Percentiles rank a stretch among this genome's conserved stretches.
Evolutionary conservation across 1,284 basidiomycete genomes (phyloP).

Genomic region (Schizophyllum commune): DNA sequence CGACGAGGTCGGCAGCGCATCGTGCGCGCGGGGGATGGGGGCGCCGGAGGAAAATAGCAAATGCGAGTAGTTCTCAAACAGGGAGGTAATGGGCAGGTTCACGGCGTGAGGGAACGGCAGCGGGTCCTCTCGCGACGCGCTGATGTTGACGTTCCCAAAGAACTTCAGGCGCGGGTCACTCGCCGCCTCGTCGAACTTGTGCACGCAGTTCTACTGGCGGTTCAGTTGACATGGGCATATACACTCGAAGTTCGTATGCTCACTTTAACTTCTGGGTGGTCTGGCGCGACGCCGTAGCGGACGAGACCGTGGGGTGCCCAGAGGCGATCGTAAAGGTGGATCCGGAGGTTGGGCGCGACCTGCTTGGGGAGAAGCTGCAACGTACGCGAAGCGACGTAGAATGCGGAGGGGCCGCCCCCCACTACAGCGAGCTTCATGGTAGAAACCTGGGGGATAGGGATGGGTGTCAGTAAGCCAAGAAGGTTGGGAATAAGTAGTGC

Average conservation of each 20-base stretch:
- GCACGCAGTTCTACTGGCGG: constrained; percentile 78
- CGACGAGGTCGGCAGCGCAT: constrained; percentile 38
- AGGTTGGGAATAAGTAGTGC: neutral
- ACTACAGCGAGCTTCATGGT: constrained; percentile 70
- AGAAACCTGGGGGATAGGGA: constrained; percentile 18
- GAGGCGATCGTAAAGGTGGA: constrained; percentile 90
- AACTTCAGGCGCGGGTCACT: constrained; percentile 74
- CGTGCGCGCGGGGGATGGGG: constrained; percentile 51
- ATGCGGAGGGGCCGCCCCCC: constrained; percentile 90
- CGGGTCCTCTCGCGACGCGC: constrained; percentile 22
- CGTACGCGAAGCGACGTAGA: constrained; percentile 86
- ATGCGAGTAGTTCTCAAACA: constrained; percentile 73
- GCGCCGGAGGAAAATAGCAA: constrained; percentile 80
- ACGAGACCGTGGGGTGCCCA: constrained; percentile 95
- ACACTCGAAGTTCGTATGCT: constrained; percentile 13
- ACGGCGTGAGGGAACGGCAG: constrained; percentile 38
- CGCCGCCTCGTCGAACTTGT: constrained; percentile 85
- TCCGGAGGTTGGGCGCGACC: constrained; percentile 37
- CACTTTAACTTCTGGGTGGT: constrained; percentile 98
- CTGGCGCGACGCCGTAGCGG: constrained; percentile 95
- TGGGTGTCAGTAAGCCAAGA: constrained; percentile 29
- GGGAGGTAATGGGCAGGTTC: constrained; percentile 45
- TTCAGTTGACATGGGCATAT: neutral
- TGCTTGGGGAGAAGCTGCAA: constrained; percentile 53
- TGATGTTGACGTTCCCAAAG: constrained; percentile 89